Percentiles rank a stretch among this genome's conserved stretches.
Evolutionary conservation across 345 rosid genomes (phyloP).

Genomic region (Populus nigra): DNA sequence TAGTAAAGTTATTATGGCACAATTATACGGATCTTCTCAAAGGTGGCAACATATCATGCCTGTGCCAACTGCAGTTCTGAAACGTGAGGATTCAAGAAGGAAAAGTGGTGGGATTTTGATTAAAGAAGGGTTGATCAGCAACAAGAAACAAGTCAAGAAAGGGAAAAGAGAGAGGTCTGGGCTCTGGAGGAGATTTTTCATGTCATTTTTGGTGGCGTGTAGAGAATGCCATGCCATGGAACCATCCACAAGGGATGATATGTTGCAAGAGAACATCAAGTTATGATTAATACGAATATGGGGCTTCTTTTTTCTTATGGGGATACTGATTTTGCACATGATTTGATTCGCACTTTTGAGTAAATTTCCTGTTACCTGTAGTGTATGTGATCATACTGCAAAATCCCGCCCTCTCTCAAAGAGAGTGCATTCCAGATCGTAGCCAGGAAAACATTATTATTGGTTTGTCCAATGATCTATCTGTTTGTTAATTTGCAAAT

Average conservation of each 20-base stretch:
- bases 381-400: no score
- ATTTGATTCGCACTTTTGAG: not conserved
- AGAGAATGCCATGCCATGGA: constrained; percentile 87
- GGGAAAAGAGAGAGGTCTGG: constrained; percentile 26
- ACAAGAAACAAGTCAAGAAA: constrained; percentile 12
- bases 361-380: not conserved
- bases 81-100: constrained; percentile 48
- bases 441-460: not conserved
- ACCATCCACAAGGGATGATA: constrained; percentile 39
- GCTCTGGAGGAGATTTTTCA: constrained; percentile 48
- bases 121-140: constrained; percentile 29
- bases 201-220: constrained; percentile 55
- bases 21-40: constrained; percentile 55
- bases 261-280: not conserved
- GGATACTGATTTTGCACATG: not conserved
- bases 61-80: constrained; percentile 30
- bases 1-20: constrained; percentile 51
- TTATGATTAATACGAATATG: not conserved
- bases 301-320: not conserved
- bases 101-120: constrained; percentile 15
- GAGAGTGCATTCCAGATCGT: not conserved
- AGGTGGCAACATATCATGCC: constrained; percentile 73
- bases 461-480: not conserved
- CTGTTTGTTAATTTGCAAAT: not conserved
- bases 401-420: no score